Base-by-base conservation (phyloP, 1,284 basidiomycete species). In the Xerocomus amazonicus region DNA sequence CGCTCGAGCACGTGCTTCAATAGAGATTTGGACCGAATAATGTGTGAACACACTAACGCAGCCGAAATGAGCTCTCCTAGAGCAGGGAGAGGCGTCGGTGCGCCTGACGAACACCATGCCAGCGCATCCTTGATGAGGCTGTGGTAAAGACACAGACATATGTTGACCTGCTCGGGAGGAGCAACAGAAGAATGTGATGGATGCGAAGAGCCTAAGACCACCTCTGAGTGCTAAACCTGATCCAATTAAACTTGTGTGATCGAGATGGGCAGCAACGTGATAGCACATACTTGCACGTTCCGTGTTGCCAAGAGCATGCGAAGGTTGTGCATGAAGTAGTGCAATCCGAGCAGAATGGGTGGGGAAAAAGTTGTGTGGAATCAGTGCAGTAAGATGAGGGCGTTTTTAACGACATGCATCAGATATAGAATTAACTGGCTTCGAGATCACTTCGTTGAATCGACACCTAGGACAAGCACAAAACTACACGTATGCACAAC, bases 401-500 rank as follows among this genome's bases (percentile, higher is more conserved):
- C 9, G 46, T 31, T 35, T 36, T 35, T 17, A 46, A 45, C 14
- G 8, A 14, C 1, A 6, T 31, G 14, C 5, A 17, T 23, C 10
- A 7, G 12, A 23, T 3, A 34, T 32, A 40, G 2, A 13, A 34
- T 6, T 9, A 35, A 51, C 67, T 39, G 40, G 73, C 73, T 31
- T 75, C 75, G 55, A 86, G 87, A 54, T 88, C 83, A 54, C 78
- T 81, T 16, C 86, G 75, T 78, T 79, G 55, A 12, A 84, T 81
- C 2, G 75, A 76, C 4, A 83, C 74, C 83, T 86, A 23, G 1
- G 23, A 17, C 51, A 16, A 56, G 38, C 2, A 10, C 1, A 35
- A 17, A 6, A 34, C 29, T 28, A n/a, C n/a, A n/a, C 28, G 17
- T 17, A 37, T 17, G 33, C 26, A 38, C 28, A 17, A 38, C 7